phyloP scores from a whole-genome alignment of 495 filamentous ascomycete species.

The Terfezia boudieri region DNA sequence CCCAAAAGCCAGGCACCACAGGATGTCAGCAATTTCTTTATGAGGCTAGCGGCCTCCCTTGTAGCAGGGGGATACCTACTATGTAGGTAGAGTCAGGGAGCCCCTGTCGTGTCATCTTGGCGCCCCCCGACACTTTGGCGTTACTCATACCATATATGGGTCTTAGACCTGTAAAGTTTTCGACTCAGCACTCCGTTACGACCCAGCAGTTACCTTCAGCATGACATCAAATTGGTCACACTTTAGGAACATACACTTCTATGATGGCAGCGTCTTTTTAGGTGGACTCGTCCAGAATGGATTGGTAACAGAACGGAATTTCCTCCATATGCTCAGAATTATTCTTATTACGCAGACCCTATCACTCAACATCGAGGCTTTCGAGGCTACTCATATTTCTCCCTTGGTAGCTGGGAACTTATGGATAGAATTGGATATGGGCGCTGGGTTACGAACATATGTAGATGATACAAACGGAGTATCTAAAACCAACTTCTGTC shows the following conservation, averaged over 20 bases:
- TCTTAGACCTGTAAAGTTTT: no score
- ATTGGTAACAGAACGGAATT: constrained; percentile 11
- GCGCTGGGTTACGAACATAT: constrained; percentile 8
- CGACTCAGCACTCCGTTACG: no score
- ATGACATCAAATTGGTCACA: constrained; percentile 5
- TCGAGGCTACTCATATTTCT: constrained; percentile 9
- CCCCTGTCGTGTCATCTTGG: no score
- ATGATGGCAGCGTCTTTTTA: constrained; percentile 7
- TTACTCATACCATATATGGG: no score
- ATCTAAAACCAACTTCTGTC: constrained; percentile 11
- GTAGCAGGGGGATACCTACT: no score
- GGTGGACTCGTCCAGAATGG: constrained; percentile 11
- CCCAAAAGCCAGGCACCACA: no score
- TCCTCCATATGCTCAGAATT: constrained; percentile 16
- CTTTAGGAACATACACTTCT: constrained; percentile 8
- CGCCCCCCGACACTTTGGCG: no score
- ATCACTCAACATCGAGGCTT: constrained; percentile 7
- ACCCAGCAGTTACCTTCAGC: background rate
- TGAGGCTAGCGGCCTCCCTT: no score
- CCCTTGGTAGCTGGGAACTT: constrained; percentile 4
- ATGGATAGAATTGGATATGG: constrained; percentile 6
- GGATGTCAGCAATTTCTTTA: no score
- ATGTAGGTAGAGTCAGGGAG: no score
- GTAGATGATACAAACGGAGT: constrained; percentile 7
- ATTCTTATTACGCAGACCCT: constrained; percentile 6